A percentile compares a stretch with the other conserved stretches of the same genome.
Conservation (phyloP, 352 stramenopile genomes). For the Globisporangium alternatum region DNA sequence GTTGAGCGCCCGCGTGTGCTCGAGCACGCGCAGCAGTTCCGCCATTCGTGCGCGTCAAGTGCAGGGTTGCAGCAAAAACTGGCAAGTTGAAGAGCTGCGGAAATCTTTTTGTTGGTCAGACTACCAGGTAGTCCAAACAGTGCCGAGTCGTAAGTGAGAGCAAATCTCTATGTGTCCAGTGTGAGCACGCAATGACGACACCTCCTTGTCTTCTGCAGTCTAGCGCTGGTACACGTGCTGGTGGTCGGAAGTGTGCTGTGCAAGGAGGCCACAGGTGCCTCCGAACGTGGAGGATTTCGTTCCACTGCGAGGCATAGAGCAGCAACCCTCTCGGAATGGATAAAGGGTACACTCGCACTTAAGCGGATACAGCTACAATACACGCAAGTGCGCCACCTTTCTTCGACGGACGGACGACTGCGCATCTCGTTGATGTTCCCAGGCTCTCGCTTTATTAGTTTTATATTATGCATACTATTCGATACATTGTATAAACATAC, state of each 20-base stretch:
- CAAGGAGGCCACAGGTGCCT: too few relatives aligned
- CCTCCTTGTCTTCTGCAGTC: too few relatives aligned
- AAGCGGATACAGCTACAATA: slow-evolving; percentile 3
- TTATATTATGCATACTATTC: background rate
- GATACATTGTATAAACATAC: too few relatives aligned
- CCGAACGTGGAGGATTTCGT: background rate
- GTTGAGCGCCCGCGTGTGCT: slow-evolving; percentile 44
- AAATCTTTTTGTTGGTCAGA: too few relatives aligned
- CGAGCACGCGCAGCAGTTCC: slow-evolving; percentile 20
- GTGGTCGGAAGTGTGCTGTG: too few relatives aligned
- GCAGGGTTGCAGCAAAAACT: background rate
- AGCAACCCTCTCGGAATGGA: background rate
- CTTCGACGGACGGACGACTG: slow-evolving; percentile 8
- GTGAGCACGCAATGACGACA: too few relatives aligned
- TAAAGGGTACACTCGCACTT: slow-evolving; percentile 13
- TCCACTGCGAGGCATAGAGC: background rate
- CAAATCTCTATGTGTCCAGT: too few relatives aligned
- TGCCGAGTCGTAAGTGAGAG: too few relatives aligned
- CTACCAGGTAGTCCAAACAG: too few relatives aligned
- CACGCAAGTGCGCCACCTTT: background rate
- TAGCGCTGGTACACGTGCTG: too few relatives aligned
- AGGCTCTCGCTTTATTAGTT: background rate
- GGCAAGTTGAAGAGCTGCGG: too few relatives aligned
- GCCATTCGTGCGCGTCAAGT: background rate
- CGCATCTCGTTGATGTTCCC: slow-evolving; percentile 9